Base-by-base conservation (phyloP, 306 rosid species). In the Cicer chorassanicum region DNA sequence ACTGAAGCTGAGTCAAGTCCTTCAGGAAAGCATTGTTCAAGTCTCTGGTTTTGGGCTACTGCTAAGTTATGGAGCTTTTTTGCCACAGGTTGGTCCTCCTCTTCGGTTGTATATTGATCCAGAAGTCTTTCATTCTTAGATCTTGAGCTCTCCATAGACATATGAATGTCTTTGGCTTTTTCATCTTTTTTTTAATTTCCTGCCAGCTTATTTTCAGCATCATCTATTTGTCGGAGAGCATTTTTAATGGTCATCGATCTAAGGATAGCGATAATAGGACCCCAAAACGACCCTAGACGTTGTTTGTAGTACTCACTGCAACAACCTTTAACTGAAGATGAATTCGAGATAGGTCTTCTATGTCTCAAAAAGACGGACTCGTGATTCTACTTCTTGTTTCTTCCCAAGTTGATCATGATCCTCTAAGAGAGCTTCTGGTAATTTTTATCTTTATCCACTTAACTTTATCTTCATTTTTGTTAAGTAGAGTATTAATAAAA, bases 381-480 rank as follows among this genome's bases (percentile, higher is more conserved):
- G 36, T 3, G 9, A 4, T 7, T 19, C 74, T 49, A 78, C 19
- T 8, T 9, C 44, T 2, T 48, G 70, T 38, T 21, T 7, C 18
- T 40, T 2, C 36, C 2, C 5, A 65, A 75, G 68, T 16, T 72
- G 34, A 1, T 44, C n/a, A 59, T 70, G 67, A 45, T 78, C 86
- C 15, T 53, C 9, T 29, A 11, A 8, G 14, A 82, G 59, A 49
- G 80, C 78, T 19, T 50, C 5, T 16, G 78, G 60, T 29, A 29
- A 29, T 3, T 53, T 72, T 57, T 54, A 63, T 82, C 40, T 55
- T 1, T 45, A 85, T 75, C 86, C 86, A 75, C 39, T 71, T 46
- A 45, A 75, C 76, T 46, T 46, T 72, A 29, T 29, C 36, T 29
- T 29, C 36, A 29, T 3, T 3, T 29, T 29, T 29, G 36, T 29